phyloP scores from a whole-genome alignment of 2,329 filamentous ascomycete genomes.

The Fusarium sp. region DNA sequence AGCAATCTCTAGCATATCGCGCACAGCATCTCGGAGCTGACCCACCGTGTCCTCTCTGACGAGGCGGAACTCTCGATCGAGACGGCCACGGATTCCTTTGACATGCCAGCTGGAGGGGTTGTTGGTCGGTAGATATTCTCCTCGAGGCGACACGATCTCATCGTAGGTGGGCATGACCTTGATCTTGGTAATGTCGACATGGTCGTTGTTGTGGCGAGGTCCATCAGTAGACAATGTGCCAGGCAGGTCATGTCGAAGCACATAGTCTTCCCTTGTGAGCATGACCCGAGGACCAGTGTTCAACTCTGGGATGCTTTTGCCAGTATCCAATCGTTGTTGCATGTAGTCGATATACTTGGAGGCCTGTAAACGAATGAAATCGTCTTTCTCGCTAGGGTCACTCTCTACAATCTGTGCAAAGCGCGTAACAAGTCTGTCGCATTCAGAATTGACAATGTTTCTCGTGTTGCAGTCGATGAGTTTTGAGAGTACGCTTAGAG shows the following conservation, averaged over 20 bases:
- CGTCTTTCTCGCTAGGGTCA: background rate
- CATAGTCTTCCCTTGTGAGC: background rate
- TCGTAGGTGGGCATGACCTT: conserved; percentile 13
- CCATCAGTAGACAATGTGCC: conserved; percentile 1
- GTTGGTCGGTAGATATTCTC: background rate
- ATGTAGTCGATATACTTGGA: conserved; percentile 9
- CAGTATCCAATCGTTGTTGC: background rate
- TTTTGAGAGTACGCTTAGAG: background rate
- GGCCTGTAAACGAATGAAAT: background rate
- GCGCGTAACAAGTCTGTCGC: background rate
- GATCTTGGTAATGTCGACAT: background rate
- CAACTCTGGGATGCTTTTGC: background rate
- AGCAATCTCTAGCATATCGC: conserved; percentile 45
- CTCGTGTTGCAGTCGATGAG: conserved; percentile 7
- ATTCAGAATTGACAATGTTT: conserved; percentile 1
- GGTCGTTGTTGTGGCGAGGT: background rate
- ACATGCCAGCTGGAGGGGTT: conserved; percentile 47
- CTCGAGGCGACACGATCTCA: background rate
- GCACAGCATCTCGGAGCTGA: conserved; percentile 64
- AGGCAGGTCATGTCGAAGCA: background rate
- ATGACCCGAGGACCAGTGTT: background rate
- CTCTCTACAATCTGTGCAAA: background rate
- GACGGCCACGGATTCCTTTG: conserved; percentile 59
- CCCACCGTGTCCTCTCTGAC: conserved; percentile 68
- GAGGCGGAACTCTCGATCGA: conserved; percentile 69